Evolutionary conservation across 805 yeast genomes (phyloP), one percentile per base, ranked within the genome.

Genomic region (Yarrowia sp.): DNA sequence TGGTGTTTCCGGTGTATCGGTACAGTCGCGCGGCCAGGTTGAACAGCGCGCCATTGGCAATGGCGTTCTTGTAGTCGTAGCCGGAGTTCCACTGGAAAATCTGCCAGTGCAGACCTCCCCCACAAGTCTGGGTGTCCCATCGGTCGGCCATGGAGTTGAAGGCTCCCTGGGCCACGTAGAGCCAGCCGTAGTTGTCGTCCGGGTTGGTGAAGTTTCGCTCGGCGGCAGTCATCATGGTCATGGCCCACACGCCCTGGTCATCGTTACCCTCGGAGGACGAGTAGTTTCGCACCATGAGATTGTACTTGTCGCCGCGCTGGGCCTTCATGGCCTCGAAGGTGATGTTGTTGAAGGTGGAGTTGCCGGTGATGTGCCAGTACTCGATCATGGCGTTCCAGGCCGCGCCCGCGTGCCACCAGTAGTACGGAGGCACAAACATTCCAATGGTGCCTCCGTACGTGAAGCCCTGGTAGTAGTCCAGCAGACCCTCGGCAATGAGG

Each of bases 381-480:
- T 91, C 97, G 44, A 93, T 70, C 80, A 93, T 77, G 18, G 88
- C 79, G 8, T 97, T 96, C 89, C 91, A 90, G 1, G 93, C 97
- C 64, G 92, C 96, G 67, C 98, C 98, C 9, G 97, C 96, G 76
- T 91, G 90, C 97, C 97, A 92, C 99, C 98, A 93, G 79, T 93
- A 93, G 79, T 93, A 92, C 0, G 98, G 98, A 70, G 79, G 76
- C 12, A 85, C 77, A 73, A 94, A 92, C 91, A 88, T 85, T 42
- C 98, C 99, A 25, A 88, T 78, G 4, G 91, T 81, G 8, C 92
- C 87, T 33, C 97, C 97, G 42, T 78, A 72, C 33, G 79, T 72
- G 65, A 73, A 66, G 29, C 90, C 90, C 66, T 81, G 81, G 73
- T 87, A 87, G 73, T 87, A 87, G 72, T 84, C 84, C 78, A 87